A percentile compares a stretch with the other conserved stretches of the same genome.
These are phyloP conservation scores for Cladosporium sp. DNA, from an alignment of 2,329 filamentous ascomycete genomes.

Conservation along the genomic window DNA sequence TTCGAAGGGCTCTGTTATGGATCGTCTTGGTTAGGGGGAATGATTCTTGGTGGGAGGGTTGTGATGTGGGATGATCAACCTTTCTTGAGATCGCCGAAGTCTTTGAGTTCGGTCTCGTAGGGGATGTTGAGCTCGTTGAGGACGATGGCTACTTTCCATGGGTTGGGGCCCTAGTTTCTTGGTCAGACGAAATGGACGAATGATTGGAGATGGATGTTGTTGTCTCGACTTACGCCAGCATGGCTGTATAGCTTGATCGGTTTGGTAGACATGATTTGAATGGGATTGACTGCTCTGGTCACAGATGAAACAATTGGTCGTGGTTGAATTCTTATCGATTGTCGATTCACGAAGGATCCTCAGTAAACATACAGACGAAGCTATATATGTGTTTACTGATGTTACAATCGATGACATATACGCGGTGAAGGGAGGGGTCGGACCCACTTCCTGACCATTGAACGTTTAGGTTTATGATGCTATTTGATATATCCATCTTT, in stretches of 20 bases:
- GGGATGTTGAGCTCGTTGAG: conserved; percentile 47
- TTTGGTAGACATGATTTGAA: conserved; percentile 19
- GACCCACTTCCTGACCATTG: background rate
- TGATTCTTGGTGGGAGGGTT: background rate
- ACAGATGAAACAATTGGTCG: background rate
- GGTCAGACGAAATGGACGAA: background rate
- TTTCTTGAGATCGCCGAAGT: conserved; percentile 43
- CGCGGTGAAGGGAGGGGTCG: background rate
- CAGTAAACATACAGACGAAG: no score
- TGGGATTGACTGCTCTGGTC: background rate
- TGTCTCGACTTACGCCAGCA: conserved; percentile 21
- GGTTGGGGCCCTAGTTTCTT: conserved; percentile 39
- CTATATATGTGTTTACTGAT: background rate
- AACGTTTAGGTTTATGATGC: background rate
- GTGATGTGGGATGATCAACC: background rate
- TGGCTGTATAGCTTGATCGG: conserved; percentile 35
- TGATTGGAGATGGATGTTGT: background rate
- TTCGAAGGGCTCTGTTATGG: conserved; percentile 35
- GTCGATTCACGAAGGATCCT: no score
- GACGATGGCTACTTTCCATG: conserved; percentile 47
- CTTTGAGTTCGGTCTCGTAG: conserved; percentile 40
- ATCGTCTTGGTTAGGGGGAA: background rate
- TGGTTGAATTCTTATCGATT: background rate
- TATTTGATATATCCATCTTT: background rate
- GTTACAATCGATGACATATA: background rate